A percentile compares a stretch with the other conserved stretches of the same genome.
Conservation (phyloP, 2,329 filamentous ascomycete species). For the Penicillium sp. region DNA sequence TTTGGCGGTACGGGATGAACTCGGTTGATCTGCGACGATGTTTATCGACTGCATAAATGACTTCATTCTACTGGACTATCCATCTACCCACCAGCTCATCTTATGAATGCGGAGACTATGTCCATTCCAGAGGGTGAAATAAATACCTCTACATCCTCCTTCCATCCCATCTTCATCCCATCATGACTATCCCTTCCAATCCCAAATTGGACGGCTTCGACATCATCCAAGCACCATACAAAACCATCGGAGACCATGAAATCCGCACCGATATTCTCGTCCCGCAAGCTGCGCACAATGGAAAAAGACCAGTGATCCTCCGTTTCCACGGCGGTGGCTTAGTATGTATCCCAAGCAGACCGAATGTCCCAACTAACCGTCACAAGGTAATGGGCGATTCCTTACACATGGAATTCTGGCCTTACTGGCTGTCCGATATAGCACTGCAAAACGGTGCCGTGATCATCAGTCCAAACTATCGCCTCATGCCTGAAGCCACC, state of each 20-base stretch:
- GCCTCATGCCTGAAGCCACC: constrained; percentile 47
- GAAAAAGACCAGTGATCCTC: constrained; percentile 39
- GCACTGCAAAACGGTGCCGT: constrained; percentile 40
- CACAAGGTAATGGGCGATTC: constrained; percentile 29
- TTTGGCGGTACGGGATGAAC: too few relatives aligned
- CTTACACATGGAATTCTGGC: constrained; percentile 25
- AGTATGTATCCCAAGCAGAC: constrained; percentile 20
- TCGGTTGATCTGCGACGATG: too few relatives aligned
- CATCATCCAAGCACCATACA: constrained; percentile 39
- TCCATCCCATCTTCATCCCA: not conserved
- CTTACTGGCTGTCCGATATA: constrained; percentile 38
- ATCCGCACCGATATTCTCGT: constrained; percentile 36
- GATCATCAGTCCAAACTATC: constrained; percentile 47
- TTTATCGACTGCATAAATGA: too few relatives aligned
- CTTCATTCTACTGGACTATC: too few relatives aligned
- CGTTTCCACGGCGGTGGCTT: constrained; percentile 45
- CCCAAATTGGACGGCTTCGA: constrained; percentile 35
- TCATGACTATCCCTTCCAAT: constrained; percentile 10
- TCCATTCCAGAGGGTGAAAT: too few relatives aligned
- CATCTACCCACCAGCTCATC: too few relatives aligned
- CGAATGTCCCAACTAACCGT: constrained; percentile 3
- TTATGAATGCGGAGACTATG: too few relatives aligned
- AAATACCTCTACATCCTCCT: too few relatives aligned
- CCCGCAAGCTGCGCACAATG: constrained; percentile 32
- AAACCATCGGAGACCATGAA: constrained; percentile 34